These are phyloP conservation scores for Phytophthora pinifolia DNA, from an alignment of 352 stramenopile genomes.

Conservation along the genomic window DNA sequence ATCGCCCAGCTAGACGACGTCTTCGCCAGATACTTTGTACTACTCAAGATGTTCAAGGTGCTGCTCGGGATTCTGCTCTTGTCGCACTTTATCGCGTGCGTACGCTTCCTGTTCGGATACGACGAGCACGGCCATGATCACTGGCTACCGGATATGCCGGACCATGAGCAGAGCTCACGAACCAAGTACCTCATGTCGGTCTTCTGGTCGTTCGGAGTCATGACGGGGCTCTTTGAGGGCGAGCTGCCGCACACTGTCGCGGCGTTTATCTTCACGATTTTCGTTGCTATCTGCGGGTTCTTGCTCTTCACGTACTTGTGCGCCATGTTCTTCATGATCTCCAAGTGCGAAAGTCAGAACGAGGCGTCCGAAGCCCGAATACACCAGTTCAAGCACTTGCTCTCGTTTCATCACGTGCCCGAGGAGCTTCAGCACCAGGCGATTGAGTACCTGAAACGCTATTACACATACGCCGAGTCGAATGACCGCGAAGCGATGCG, in stretches of 20 bases:
- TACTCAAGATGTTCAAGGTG: constrained; percentile 74
- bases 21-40: constrained; percentile 53
- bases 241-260: constrained; percentile 46
- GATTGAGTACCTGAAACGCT: constrained; percentile 56
- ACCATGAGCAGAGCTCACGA: constrained; percentile 15
- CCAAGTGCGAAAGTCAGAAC: constrained; percentile 64
- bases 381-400: constrained; percentile 72
- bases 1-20: constrained; percentile 56
- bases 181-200: constrained; percentile 60
- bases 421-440: constrained; percentile 50
- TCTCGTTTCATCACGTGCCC: constrained; percentile 64
- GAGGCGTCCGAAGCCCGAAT: constrained; percentile 59
- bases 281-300: constrained; percentile 68
- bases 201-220: constrained; percentile 63
- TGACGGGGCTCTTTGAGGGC: constrained; percentile 68
- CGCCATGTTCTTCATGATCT: constrained; percentile 78
- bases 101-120: constrained; percentile 57
- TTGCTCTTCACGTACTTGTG: constrained; percentile 70
- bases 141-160: constrained; percentile 43
- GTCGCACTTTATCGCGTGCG: constrained; percentile 61
- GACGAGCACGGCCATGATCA: constrained; percentile 43
- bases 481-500: constrained; percentile 67
- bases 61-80: constrained; percentile 47
- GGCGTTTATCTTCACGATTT: constrained; percentile 64
- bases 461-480: constrained; percentile 62